These are phyloP conservation scores for Prunus mira DNA, from an alignment of 306 rosid species.

Conservation along the genomic window DNA sequence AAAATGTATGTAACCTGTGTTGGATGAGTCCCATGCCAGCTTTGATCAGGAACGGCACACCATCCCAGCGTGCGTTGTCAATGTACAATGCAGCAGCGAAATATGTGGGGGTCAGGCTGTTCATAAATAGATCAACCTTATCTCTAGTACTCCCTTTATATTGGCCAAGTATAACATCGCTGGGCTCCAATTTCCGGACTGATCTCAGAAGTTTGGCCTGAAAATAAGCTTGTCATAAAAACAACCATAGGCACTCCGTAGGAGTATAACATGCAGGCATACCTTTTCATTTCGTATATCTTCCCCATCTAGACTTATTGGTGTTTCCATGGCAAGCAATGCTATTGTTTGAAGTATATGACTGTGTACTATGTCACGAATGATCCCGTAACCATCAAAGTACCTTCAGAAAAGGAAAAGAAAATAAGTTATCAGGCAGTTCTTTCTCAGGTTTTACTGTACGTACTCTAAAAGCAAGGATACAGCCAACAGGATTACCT, in stretches of 20 bases:
- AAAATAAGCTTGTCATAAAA: slow-evolving; percentile 34
- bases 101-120: slow-evolving; percentile 80
- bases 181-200: slow-evolving; percentile 69
- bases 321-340: slow-evolving; percentile 95
- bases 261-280: slow-evolving; percentile 20
- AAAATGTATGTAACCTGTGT: slow-evolving; percentile 59
- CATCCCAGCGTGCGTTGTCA: slow-evolving; percentile 97
- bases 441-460: background rate
- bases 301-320: slow-evolving; percentile 86
- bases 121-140: slow-evolving; percentile 41
- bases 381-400: slow-evolving; percentile 78
- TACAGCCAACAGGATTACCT: slow-evolving; percentile 45
- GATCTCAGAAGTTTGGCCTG: slow-evolving; percentile 92
- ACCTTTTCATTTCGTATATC: slow-evolving; percentile 96
- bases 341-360: slow-evolving; percentile 91
- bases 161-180: slow-evolving; percentile 83
- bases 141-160: slow-evolving; percentile 60
- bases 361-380: slow-evolving; percentile 85
- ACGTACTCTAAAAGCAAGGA: slow-evolving; percentile 12
- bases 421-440: background rate
- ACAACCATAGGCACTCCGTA: slow-evolving; percentile 4
- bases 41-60: slow-evolving; percentile 88
- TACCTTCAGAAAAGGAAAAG: slow-evolving; percentile 46
- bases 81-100: slow-evolving; percentile 77
- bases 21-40: slow-evolving; percentile 86